Evolutionary conservation across 352 stramenopile genomes (phyloP), one percentile per base, ranked within the genome.

Genomic region (Phytopythium mirpurense): DNA sequence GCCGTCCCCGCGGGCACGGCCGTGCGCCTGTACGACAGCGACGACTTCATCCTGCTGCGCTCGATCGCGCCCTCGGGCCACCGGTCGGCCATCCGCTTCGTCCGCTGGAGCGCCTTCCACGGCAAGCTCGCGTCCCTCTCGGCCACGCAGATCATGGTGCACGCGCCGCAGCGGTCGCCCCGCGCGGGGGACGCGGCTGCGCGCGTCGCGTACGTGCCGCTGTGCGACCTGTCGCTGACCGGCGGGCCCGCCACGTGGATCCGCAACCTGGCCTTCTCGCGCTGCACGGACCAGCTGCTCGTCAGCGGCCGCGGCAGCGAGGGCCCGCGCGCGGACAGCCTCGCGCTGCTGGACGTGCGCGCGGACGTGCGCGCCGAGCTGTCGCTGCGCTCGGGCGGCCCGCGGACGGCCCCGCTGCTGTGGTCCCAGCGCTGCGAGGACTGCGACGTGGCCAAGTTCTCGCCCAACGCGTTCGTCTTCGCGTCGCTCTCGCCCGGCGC

Each of bases 1-100:
- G 83, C 83, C 16, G 72, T 93, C 36, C 78, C 80, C 44, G 82
- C 72, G 40, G 67, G 70, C 49, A 70, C 72, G 19, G 74, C 88
- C 52, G 86, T 93, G 44, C 72, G 82, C 29, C 63, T 93, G 11
- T 88, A 88, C 63, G 83, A 93, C 59, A 90, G 75, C 51, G 78
- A 88, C 42, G 80, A 93, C 67, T 93, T 93, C 62, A 78, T 87
- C n/a, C 65, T 93, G 32, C 58, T 91, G 27, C 60, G 72, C 16
- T 73, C 68, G 41, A 78, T 93, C 52, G 59, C 74, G 45, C 66
- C 69, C 16, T 73, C 80, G 18, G 76, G 76, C 56, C 80, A 93
- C 53, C 54, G 57, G 15, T 62, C 65, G 56, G 65, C 76, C 43
- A 74, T 93, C 50, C 54, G 63, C 7, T 79, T 83, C 48, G 73